Percentiles rank a stretch among this genome's conserved stretches.
phyloP scores from a whole-genome alignment of 306 rosid genomes.

The Dryas octopetala region DNA sequence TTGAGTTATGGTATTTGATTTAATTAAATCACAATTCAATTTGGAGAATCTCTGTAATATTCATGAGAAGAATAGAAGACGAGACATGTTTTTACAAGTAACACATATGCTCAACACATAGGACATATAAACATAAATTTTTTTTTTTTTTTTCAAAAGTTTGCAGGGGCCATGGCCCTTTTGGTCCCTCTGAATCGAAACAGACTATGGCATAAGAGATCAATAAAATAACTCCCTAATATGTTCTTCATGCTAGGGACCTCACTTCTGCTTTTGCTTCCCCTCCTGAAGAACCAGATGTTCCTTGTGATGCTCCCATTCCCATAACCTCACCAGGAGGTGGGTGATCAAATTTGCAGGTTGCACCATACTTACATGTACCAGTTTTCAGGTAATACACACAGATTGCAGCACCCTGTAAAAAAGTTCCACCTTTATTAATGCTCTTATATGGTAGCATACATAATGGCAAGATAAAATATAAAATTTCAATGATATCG shows the following conservation, averaged over 20 bases:
- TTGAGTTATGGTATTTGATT: too few species aligned
- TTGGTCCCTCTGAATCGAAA: background rate
- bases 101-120: too few species aligned
- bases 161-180: too few species aligned
- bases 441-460: background rate
- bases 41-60: too few species aligned
- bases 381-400: conserved; percentile 93
- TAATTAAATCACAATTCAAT: too few species aligned
- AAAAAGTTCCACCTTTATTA: conserved; percentile 21
- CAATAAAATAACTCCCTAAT: background rate
- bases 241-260: conserved; percentile 16
- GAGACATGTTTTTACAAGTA: too few species aligned
- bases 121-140: too few species aligned
- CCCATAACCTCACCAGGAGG: conserved; percentile 96
- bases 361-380: conserved; percentile 82
- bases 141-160: too few species aligned
- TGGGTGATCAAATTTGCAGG: conserved; percentile 96
- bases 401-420: conserved; percentile 75
- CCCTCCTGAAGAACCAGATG: conserved; percentile 30
- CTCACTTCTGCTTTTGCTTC: conserved; percentile 30
- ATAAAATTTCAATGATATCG: background rate
- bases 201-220: background rate
- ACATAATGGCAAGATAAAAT: background rate
- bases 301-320: conserved; percentile 54
- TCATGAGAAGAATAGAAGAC: too few species aligned